Evolutionary conservation across 805 yeast species (phyloP), one percentile per base, ranked within the genome.

Genomic region (Saccharomyces kudriavzevii): DNA sequence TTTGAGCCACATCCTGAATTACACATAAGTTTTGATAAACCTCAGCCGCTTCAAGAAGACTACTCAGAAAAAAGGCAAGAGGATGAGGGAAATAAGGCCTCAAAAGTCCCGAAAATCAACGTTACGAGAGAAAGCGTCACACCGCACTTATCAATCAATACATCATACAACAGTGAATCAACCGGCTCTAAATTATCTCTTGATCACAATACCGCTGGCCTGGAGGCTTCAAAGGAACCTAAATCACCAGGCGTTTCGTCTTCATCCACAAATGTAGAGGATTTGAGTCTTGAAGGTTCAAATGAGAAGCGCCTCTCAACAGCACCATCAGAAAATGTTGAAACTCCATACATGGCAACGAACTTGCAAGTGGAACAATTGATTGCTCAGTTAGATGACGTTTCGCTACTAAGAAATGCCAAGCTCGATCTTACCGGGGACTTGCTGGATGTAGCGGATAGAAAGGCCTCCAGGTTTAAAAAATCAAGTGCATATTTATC

Each of bases 401-500:
- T 64, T 4, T 62, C 70, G 1, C 54, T 58, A 11, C 60, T 62
- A 13, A 61, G 68, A 49, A 62, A 61, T 40, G 62, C 62, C 27
- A 52, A 59, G 25, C 24, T 22, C 25, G 28, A 35, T 14, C 9
- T 30, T 26, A n/a, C 26, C 25, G 6, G 6, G 10, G 43, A n/a
- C 6, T 24, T 3, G 26, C 45, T 17, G 17, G 22, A 27, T 26
- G 26, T n/a, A 26, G 9, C 40, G 25, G 22, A 13, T 4, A n/a
- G 9, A 46, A 13, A 13, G 13, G 11, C 14, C 11, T 26, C 47
- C 27, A 40, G 48, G 10, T 52, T 56, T 40, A 66, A 67, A 51
- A 68, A 66, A 51, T 68, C 72, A n/a, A 68, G 72, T 52, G 71
- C 71, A 6, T 68, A 68, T 51, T 52, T 68, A 26, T 68, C 72